These are phyloP conservation scores for Leucaena leucocephala DNA, from an alignment of 306 rosid genomes.

Conservation along the genomic window DNA sequence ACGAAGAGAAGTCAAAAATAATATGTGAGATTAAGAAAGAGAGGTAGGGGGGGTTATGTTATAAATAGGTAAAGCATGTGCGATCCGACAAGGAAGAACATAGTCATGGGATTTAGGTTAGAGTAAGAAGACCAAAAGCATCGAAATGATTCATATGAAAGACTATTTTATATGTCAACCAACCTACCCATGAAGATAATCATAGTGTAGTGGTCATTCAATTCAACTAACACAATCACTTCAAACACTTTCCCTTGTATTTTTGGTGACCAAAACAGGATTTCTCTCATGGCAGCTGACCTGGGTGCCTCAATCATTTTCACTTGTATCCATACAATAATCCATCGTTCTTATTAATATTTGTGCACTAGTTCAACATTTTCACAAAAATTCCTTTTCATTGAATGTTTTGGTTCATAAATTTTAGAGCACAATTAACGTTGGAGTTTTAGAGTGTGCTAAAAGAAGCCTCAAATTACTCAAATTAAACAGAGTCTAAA, in stretches of 20 bases:
- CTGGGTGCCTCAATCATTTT: conserved; percentile 42
- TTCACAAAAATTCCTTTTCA: background rate
- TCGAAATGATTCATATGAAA: background rate
- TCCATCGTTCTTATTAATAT: background rate
- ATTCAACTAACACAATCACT: background rate
- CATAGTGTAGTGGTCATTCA: conserved; percentile 11
- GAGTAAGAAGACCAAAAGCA: background rate
- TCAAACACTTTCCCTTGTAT: background rate
- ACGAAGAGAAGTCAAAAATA: background rate
- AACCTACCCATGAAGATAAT: conserved; percentile 15
- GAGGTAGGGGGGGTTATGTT: background rate
- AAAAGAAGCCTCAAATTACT: too few relatives aligned
- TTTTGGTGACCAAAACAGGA: conserved; percentile 15
- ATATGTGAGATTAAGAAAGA: background rate
- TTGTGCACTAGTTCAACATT: background rate
- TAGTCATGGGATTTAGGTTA: conserved; percentile 19
- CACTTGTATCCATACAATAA: background rate
- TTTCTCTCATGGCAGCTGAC: conserved; percentile 41
- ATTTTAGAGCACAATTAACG: too few relatives aligned
- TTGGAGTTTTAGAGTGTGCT: too few relatives aligned
- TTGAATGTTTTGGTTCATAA: background rate
- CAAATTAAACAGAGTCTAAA: too few relatives aligned
- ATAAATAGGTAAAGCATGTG: background rate
- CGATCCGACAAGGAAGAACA: conserved; percentile 1
- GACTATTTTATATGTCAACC: conserved; percentile 11